Evolutionary conservation across 768 basidiomycete species (phyloP).

Genomic region (Saitozyma podzolica): DNA sequence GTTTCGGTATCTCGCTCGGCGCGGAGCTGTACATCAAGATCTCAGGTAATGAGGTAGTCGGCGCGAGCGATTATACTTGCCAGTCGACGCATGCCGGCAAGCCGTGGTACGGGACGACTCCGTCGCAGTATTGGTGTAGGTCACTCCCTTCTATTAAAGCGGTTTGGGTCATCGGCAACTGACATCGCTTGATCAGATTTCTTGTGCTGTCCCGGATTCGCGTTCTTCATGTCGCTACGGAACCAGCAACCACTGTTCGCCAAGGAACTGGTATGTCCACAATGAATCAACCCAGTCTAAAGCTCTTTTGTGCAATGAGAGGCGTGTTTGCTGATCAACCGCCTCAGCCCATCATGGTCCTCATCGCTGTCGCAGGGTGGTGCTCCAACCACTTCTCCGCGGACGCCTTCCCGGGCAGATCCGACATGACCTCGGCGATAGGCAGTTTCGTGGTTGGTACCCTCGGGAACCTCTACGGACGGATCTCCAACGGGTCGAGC

Average conservation of each 20-base stretch:
- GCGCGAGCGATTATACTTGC: conserved; percentile 64
- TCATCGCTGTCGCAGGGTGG: conserved; percentile 72
- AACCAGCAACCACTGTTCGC: conserved; percentile 54
- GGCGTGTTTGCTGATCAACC: too few species aligned
- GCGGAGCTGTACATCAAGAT: conserved; percentile 67
- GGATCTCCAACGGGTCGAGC: conserved; percentile 64
- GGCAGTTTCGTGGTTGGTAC: conserved; percentile 82
- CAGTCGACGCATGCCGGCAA: conserved; percentile 60
- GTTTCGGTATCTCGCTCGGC: conserved; percentile 75
- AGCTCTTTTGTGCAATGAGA: too few species aligned
- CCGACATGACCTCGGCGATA: conserved; percentile 75
- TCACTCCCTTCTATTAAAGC: conserved; percentile 11
- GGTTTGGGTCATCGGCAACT: background rate
- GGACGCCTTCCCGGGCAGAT: conserved; percentile 64
- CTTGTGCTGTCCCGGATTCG: conserved; percentile 53
- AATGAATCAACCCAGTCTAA: too few species aligned
- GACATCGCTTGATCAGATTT: conserved; percentile 33
- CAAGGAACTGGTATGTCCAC: conserved; percentile 44
- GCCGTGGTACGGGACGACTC: conserved; percentile 73
- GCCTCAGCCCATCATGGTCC: conserved; percentile 54
- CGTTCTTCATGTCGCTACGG: conserved; percentile 50
- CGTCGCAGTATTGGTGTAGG: conserved; percentile 71
- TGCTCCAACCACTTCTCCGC: conserved; percentile 70
- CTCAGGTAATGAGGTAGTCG: conserved; percentile 52
- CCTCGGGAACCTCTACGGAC: conserved; percentile 73